These are phyloP conservation scores for Hirsutella minnesotensis DNA, from an alignment of 2,329 filamentous ascomycete species.

Conservation along the genomic window DNA sequence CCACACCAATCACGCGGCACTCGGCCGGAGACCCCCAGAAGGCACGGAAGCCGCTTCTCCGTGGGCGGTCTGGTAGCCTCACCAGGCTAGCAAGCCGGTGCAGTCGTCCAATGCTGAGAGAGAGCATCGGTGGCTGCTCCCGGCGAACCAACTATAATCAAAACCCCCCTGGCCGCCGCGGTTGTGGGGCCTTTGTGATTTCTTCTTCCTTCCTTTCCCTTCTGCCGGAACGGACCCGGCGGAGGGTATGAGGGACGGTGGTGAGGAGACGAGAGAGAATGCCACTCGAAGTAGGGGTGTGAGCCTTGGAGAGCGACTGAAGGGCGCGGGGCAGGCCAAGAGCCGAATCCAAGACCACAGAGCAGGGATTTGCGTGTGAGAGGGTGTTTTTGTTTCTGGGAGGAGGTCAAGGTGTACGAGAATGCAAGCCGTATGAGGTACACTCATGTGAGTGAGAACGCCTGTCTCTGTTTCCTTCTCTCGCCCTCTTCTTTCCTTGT, in stretches of 20 bases:
- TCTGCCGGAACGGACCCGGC: conserved; percentile 1
- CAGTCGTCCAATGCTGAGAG: background rate
- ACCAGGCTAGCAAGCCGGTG: background rate
- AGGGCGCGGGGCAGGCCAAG: background rate
- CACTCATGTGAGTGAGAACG: background rate
- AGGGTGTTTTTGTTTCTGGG: background rate
- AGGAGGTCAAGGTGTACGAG: no score
- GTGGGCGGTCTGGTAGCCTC: background rate
- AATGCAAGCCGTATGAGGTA: background rate
- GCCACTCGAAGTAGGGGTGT: no score
- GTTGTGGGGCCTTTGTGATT: background rate
- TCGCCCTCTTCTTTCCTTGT: background rate
- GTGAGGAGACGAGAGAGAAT: background rate
- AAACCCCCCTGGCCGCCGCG: background rate
- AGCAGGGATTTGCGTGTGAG: background rate
- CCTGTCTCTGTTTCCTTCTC: background rate
- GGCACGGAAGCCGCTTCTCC: background rate
- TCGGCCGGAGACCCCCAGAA: background rate
- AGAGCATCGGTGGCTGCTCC: background rate
- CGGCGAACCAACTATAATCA: background rate
- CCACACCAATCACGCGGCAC: conserved; percentile 1
- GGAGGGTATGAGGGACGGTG: background rate
- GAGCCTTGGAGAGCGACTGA: no score
- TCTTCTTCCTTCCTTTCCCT: background rate
- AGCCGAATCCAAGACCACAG: background rate